Evolutionary conservation across 106 monocot species (phyloP), one percentile per base, ranked within the genome.

Genomic region (Cymbidium sinense): DNA sequence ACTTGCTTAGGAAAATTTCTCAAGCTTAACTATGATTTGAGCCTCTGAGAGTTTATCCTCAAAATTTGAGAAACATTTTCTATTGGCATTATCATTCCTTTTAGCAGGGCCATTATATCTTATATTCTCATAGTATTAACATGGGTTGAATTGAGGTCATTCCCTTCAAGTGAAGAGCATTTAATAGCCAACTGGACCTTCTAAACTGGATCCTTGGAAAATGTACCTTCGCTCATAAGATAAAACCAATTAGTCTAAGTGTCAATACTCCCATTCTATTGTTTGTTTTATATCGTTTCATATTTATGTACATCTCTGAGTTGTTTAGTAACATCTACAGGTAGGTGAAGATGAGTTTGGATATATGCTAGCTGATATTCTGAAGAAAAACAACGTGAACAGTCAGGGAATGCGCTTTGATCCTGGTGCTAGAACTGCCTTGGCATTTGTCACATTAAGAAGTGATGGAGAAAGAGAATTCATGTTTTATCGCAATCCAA

Each of bases 331-430:
- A 35, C 54, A 67, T 47, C 8, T 34, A 54, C 80, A 98, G 96
- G 96, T 98, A 79, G 94, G 96, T 80, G 90, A 98, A 79, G 96
- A 98, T 88, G 96, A 98, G 74, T 98, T 98, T 90, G 96, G 94
- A 17, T 90, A 92, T 58, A 92, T 98, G 94, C 86, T 98, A 72
- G 84, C 94, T 58, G 85, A 94, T 70, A 92, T 98, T 75, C 80
- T 98, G 74, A 90, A 92, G 81, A 84, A 98, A 80, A 98, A 98
- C 77, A 94, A 90, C 81, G 96, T 98, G 31, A 94, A 94, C 77
- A 89, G 79, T 77, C 76, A 83, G 15, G 96, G 96, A 61, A 70
- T 98, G 81, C 94, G 91, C 35, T 98, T 98, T 87, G 96, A 98
- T 83, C 79, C 89, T 73, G 88, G 87, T 85, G 96, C 96, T 33